A percentile compares a stretch with the other conserved stretches of the same genome.
These are phyloP conservation scores for Entomortierella parvispora DNA, from an alignment of 192 early-diverging fungal species.

Conservation along the genomic window DNA sequence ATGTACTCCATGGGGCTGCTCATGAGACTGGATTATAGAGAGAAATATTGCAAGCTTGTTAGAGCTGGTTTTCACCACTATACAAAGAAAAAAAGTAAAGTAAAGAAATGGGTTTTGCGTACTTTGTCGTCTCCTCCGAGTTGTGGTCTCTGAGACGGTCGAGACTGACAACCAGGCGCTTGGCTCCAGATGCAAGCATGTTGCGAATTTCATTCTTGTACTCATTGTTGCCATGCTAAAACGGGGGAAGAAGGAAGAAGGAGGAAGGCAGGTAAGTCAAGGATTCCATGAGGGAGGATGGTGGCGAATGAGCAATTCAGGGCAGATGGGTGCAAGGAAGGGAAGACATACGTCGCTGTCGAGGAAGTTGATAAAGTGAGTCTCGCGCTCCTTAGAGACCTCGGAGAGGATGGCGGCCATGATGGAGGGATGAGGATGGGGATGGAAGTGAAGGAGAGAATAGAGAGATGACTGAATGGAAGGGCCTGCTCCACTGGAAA, in stretches of 20 bases:
- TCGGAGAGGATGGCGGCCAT: slow-evolving; percentile 35
- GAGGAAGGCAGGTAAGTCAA: not conserved
- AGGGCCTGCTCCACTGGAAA: no score
- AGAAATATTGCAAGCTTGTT: no score
- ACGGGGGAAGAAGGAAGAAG: not conserved
- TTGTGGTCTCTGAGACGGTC: slow-evolving; percentile 88
- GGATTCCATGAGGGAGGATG: no score
- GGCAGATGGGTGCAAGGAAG: not conserved
- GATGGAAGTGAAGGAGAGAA: not conserved
- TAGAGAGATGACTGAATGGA: no score
- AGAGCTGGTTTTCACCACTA: no score
- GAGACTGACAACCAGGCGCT: slow-evolving; percentile 86
- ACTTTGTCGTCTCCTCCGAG: slow-evolving; percentile 80
- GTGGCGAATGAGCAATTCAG: not conserved
- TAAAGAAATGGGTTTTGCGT: no score
- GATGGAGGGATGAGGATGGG: not conserved
- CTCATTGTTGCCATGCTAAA: slow-evolving; percentile 41
- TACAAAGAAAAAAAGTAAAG: no score
- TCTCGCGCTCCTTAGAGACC: slow-evolving; percentile 37
- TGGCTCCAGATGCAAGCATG: slow-evolving; percentile 34
- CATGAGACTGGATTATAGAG: slow-evolving; percentile 61
- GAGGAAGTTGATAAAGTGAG: slow-evolving; percentile 38
- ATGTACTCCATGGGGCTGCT: slow-evolving; percentile 83
- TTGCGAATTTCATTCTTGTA: slow-evolving; percentile 55
- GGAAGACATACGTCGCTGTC: slow-evolving; percentile 35